A percentile compares a stretch with the other conserved stretches of the same genome.
Conservation (phyloP, 2,329 filamentous ascomycete species). For the Exophiala xenobiotica region DNA sequence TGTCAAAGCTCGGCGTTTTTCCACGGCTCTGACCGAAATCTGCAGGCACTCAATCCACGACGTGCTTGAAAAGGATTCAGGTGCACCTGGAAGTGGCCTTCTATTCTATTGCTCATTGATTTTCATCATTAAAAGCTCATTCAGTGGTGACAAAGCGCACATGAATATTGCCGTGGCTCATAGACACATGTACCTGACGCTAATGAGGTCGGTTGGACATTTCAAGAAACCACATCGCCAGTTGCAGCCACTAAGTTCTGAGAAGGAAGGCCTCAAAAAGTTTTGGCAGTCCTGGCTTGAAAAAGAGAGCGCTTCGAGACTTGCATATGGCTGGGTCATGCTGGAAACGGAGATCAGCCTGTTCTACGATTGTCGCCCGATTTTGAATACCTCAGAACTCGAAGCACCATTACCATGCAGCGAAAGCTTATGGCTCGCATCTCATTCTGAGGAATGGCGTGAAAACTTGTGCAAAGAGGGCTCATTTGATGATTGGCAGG, state of each 20-base stretch:
- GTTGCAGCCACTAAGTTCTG: neutral
- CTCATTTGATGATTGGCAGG: neutral
- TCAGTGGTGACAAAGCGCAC: conserved; percentile 3
- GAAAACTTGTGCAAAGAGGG: neutral
- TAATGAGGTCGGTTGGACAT: neutral
- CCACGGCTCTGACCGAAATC: conserved; percentile 2
- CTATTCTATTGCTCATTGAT: neutral
- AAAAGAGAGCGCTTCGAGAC: conserved; percentile 1
- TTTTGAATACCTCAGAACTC: neutral
- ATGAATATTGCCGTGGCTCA: conserved; percentile 4
- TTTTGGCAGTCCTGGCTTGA: conserved; percentile 5
- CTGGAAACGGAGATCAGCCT: conserved; percentile 6
- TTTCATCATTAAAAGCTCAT: conserved; percentile 1
- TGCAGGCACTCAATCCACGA: conserved; percentile 4
- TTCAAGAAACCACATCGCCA: conserved; percentile 1
- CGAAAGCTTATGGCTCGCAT: neutral
- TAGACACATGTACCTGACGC: neutral
- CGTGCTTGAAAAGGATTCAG: neutral
- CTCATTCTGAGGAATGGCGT: conserved; percentile 2
- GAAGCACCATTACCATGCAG: neutral
- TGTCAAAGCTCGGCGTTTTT: neutral
- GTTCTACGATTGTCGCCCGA: neutral
- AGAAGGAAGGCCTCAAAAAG: neutral
- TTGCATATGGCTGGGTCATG: conserved; percentile 1
- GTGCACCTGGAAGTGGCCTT: neutral